phyloP scores from a whole-genome alignment of 2,329 filamentous ascomycete species.

The Pseudocercospora fijiensis region DNA sequence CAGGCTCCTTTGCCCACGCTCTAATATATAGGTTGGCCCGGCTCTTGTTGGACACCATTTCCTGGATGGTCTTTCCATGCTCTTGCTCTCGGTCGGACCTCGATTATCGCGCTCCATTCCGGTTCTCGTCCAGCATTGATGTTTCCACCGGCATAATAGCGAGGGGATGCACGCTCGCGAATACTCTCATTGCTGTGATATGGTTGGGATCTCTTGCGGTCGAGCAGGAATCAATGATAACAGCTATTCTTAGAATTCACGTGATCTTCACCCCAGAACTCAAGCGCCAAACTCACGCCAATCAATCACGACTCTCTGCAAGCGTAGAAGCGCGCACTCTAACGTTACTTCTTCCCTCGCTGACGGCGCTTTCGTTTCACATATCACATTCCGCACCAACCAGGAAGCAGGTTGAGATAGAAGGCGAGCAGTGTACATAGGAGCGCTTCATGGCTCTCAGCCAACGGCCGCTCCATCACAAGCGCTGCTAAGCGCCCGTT shows the following conservation, averaged over 20 bases:
- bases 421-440: not conserved
- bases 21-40: too few species aligned
- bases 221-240: not conserved
- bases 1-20: not conserved
- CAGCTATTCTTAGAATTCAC: not conserved
- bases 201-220: too few species aligned
- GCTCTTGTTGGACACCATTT: not conserved
- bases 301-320: not conserved
- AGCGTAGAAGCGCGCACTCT: not conserved
- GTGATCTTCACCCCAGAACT: not conserved
- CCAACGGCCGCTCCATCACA: not conserved
- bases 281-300: not conserved
- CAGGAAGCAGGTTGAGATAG: not conserved
- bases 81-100: not conserved
- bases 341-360: not conserved
- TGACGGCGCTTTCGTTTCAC: not conserved
- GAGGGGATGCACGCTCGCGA: not conserved
- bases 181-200: not conserved
- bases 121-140: not conserved
- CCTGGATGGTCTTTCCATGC: not conserved
- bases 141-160: not conserved
- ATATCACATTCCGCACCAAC: not conserved
- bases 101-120: not conserved
- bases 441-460: not conserved
- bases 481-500: not conserved